Percentiles rank a stretch among this genome's conserved stretches.
Conservation (phyloP, 176 grass and related monocot species). For the Phyllostachys edulis region DNA sequence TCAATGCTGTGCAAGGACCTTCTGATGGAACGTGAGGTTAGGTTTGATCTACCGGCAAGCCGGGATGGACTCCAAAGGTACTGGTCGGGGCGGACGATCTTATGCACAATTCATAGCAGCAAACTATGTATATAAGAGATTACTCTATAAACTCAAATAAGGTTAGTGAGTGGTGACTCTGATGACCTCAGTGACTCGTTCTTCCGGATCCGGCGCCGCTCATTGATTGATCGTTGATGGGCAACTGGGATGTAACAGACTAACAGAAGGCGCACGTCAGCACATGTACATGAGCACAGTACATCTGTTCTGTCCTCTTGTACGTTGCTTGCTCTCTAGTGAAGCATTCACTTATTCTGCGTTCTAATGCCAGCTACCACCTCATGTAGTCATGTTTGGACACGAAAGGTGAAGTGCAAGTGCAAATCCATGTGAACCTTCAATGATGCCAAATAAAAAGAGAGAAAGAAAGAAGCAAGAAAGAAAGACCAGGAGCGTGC, state of each 20-base stretch:
- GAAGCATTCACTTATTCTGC: neutral
- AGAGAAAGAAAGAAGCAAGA: neutral
- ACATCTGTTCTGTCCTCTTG: neutral
- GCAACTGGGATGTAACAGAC: neutral
- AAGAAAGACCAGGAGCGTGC: neutral
- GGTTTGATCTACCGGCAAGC: neutral
- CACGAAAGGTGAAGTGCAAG: neutral
- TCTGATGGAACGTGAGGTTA: neutral
- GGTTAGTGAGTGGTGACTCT: no score
- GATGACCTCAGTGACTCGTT: no score
- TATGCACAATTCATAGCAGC: no score
- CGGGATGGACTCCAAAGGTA: no score
- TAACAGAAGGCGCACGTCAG: neutral
- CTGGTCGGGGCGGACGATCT: no score
- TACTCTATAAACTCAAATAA: no score
- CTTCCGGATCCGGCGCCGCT: neutral
- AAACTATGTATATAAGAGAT: no score
- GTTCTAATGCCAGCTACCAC: neutral
- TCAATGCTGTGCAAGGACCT: neutral
- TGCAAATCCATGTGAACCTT: neutral
- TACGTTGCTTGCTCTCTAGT: neutral
- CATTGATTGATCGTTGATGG: neutral
- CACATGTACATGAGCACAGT: neutral
- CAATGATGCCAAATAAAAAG: neutral
- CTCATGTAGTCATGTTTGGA: neutral